Evolutionary conservation across 2,329 filamentous ascomycete genomes (phyloP).

Genomic region (Cladosporium velox): DNA sequence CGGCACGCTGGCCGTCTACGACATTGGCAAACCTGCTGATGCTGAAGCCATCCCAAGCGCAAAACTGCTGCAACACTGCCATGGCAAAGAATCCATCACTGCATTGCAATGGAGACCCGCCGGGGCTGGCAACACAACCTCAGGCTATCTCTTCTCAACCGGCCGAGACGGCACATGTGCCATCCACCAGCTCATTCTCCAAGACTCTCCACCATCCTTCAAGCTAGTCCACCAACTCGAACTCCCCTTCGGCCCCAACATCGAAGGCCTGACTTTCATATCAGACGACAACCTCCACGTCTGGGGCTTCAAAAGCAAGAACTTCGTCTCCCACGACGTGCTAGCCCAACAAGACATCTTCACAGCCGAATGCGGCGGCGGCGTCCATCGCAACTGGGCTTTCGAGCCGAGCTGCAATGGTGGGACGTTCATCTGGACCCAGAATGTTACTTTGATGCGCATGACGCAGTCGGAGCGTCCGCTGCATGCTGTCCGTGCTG

Average conservation of each 20-base stretch:
- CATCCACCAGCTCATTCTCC: constrained; percentile 52
- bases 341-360: constrained; percentile 68
- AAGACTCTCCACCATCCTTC: constrained; percentile 40
- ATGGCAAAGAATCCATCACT: constrained; percentile 67
- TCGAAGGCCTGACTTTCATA: constrained; percentile 70
- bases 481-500: constrained; percentile 57
- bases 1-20: constrained; percentile 53
- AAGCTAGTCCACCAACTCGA: constrained; percentile 66
- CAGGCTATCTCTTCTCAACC: constrained; percentile 65
- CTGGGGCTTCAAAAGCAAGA: constrained; percentile 77
- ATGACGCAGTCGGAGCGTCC: constrained; percentile 24
- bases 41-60: background rate
- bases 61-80: constrained; percentile 29
- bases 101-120: constrained; percentile 51
- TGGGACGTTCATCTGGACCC: constrained; percentile 72
- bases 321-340: constrained; percentile 82
- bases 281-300: constrained; percentile 62
- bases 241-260: constrained; percentile 71
- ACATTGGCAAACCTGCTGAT: background rate
- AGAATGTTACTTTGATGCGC: constrained; percentile 48
- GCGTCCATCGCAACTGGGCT: constrained; percentile 74
- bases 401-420: constrained; percentile 47
- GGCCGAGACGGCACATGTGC: constrained; percentile 76
- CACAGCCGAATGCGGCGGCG: constrained; percentile 76
- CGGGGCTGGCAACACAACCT: constrained; percentile 22